Percentiles rank a stretch among this genome's conserved stretches.
phyloP scores from a whole-genome alignment of 1,139 yeast species.

The Candida sanyaensis region DNA sequence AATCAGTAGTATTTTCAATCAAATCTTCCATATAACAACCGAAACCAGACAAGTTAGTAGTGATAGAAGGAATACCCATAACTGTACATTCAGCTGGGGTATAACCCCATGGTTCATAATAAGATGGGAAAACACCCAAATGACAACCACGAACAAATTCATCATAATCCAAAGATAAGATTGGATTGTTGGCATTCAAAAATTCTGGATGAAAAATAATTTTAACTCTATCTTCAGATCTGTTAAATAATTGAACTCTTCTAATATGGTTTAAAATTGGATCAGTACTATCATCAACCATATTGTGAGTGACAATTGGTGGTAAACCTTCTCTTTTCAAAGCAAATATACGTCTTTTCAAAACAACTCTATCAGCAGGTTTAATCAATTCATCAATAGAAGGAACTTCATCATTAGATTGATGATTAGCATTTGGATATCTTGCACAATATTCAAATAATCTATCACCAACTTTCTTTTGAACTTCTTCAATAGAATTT shows the following conservation, averaged over 20 bases:
- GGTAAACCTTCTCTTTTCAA: slow-evolving; percentile 87
- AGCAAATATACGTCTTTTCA: slow-evolving; percentile 92
- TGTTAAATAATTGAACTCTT: slow-evolving; percentile 86
- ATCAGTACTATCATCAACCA: slow-evolving; percentile 89
- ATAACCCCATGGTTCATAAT: slow-evolving; percentile 99
- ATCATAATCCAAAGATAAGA: slow-evolving; percentile 90
- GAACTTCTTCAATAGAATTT: slow-evolving; percentile 86
- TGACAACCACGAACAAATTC: slow-evolving; percentile 98
- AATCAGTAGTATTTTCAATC: slow-evolving; percentile 91
- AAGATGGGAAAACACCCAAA: slow-evolving; percentile 97
- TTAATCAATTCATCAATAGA: slow-evolving; percentile 78
- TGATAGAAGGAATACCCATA: slow-evolving; percentile 99
- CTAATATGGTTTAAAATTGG: slow-evolving; percentile 92
- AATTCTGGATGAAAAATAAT: slow-evolving; percentile 98
- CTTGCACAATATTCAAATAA: slow-evolving; percentile 90
- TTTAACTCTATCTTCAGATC: slow-evolving; percentile 88
- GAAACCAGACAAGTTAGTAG: slow-evolving; percentile 94
- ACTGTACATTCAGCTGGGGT: slow-evolving; percentile 99
- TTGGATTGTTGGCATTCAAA: slow-evolving; percentile 91
- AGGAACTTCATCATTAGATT: slow-evolving; percentile 48
- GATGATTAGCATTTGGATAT: slow-evolving; percentile 60
- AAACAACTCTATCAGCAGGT: slow-evolving; percentile 83
- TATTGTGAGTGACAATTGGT: slow-evolving; percentile 97
- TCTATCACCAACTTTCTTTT: slow-evolving; percentile 82
- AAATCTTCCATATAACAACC: slow-evolving; percentile 99